Base-by-base conservation (phyloP, 2,329 filamentous ascomycete genomes). In the Botrytis fabae region DNA sequence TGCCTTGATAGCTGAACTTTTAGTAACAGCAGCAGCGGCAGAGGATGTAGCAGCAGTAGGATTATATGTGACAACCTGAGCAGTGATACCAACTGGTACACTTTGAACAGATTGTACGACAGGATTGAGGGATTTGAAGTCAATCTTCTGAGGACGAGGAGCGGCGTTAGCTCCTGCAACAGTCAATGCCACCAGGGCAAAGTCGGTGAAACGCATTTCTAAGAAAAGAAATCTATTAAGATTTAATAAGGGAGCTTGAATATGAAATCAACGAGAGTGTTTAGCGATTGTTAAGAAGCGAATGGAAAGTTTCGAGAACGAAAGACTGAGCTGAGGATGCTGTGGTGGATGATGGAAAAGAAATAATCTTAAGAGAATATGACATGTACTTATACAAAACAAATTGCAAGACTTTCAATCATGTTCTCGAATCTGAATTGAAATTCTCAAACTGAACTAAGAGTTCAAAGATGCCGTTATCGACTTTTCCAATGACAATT, bases 191-290 rank as follows among this genome's bases (percentile, higher is more conserved):
- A 42, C 35, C 16, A 69, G 20, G 20, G 48, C n/a, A n/a, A 57
- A 22, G 32, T 69, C 25, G n/a, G 65, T 32, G 20, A 69, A 69
- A 42, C 48, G 65, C 65, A 69, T 69, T 59, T 42, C 22, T n/a
- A 69, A 59, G 6, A 10, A 18, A n/a, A 40, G n/a, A 20, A 22
- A 35, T 38, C 18, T 69, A 32, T 59, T 16, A 22, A 42, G n/a
- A 69, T 18, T 57, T 28, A n/a, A 28, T 18, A 57, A 57, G 5
- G 4, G 32, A 22, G 16, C 28, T 28, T 65, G 18, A 65, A 46
- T 46, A 35, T 65, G 25, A n/a, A n/a, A 16, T 65, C 46, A 59
- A 59, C 4, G 35, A 69, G 35, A 38, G 16, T 32, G 4, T 40
- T 20, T 42, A 22, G 32, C 16, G n/a, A 28, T 28, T 57, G 25